Percentiles rank a stretch among this genome's conserved stretches.
These are phyloP conservation scores for Hordeum pubiflorum DNA, from an alignment of 202 grass and related monocot species.

Conservation along the genomic window DNA sequence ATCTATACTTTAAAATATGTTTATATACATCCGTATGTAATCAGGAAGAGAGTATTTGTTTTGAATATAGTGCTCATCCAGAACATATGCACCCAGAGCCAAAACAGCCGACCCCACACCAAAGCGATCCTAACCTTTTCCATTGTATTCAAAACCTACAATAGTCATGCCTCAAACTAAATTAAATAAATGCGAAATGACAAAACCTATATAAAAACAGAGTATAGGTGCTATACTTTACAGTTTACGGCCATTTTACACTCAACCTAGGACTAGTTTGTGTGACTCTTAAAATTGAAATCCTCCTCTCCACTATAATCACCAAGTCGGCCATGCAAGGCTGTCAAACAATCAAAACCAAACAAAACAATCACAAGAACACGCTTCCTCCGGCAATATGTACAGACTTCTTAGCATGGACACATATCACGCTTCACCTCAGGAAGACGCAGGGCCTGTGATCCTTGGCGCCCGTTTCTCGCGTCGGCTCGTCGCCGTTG, in stretches of 20 bases:
- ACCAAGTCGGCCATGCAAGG: background rate
- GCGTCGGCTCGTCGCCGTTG: background rate
- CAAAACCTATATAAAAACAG: background rate
- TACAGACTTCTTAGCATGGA: background rate
- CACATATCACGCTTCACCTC: constrained; percentile 14
- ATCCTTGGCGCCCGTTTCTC: constrained; percentile 1
- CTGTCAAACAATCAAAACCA: constrained; percentile 11
- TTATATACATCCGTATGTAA: too few relatives aligned
- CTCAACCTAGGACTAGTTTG: constrained; percentile 8
- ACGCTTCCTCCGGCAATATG: background rate
- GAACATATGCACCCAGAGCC: too few relatives aligned
- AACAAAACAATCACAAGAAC: background rate
- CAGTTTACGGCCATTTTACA: constrained; percentile 1
- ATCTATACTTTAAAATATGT: too few relatives aligned
- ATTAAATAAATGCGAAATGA: too few relatives aligned
- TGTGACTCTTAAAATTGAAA: background rate
- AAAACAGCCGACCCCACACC: too few relatives aligned
- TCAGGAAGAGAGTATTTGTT: too few relatives aligned
- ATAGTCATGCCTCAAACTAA: too few relatives aligned
- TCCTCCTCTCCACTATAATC: background rate
- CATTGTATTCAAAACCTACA: too few relatives aligned
- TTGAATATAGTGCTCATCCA: too few relatives aligned
- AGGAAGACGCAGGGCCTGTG: constrained; percentile 18
- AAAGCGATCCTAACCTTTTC: too few relatives aligned
- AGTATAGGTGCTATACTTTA: background rate